Percentiles rank a stretch among this genome's conserved stretches.
These are phyloP conservation scores for Wickerhamomyces silvicola DNA, from an alignment of 805 yeast genomes.

Conservation along the genomic window DNA sequence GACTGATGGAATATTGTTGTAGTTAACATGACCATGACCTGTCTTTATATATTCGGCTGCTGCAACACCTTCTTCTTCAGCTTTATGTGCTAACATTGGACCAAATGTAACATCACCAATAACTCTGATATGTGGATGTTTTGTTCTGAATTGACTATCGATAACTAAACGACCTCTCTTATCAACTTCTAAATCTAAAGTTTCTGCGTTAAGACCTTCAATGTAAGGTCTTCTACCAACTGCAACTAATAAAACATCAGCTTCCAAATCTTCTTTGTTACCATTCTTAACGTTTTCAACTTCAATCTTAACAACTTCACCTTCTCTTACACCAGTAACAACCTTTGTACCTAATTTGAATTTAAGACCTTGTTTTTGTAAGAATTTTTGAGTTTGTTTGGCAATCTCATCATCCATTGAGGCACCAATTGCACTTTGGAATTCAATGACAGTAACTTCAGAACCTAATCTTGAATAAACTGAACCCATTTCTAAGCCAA, in stretches of 20 bases:
- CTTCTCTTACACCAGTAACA: conserved; percentile 76
- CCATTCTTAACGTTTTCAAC: conserved; percentile 88
- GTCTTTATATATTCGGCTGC: conserved; percentile 90
- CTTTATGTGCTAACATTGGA: conserved; percentile 99
- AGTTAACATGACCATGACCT: conserved; percentile 98
- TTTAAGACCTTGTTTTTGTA: conserved; percentile 91
- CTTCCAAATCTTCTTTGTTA: conserved; percentile 68
- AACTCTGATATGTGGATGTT: conserved; percentile 88
- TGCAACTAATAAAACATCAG: conserved; percentile 93
- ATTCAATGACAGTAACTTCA: conserved; percentile 92
- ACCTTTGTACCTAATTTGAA: conserved; percentile 93
- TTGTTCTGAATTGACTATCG: conserved; percentile 89
- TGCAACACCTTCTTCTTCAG: conserved; percentile 99
- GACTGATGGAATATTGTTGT: conserved; percentile 95
- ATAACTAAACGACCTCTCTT: conserved; percentile 90
- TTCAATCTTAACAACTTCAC: conserved; percentile 80
- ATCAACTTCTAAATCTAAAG: conserved; percentile 84
- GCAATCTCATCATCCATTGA: conserved; percentile 98
- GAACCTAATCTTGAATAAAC: conserved; percentile 94
- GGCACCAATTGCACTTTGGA: conserved; percentile 88
- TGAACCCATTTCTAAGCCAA: conserved; percentile 98
- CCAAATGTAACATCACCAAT: conserved; percentile 99
- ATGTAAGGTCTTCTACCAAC: conserved; percentile 99
- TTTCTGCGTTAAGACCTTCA: conserved; percentile 82
- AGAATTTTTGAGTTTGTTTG: conserved; percentile 79